Evolutionary conservation across 1,139 yeast species (phyloP), one percentile per base, ranked within the genome.

Genomic region (Sugiyamaella sp.): DNA sequence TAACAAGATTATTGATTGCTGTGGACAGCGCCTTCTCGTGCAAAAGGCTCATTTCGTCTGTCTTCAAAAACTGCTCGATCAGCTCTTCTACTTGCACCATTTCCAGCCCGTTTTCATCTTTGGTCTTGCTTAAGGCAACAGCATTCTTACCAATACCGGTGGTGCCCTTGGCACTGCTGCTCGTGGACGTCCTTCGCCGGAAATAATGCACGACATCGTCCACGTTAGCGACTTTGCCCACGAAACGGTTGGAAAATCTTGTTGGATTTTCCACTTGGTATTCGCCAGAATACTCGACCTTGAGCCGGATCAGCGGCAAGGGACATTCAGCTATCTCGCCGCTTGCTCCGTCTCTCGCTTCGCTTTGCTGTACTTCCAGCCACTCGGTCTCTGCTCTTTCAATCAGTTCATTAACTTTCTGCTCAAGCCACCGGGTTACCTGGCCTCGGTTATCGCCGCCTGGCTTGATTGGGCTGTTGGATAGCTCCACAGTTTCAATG

Each of bases 231-330:
- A 93, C 95, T 58, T 77, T 78, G 0, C 97, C 97, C 4, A 89
- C 96, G 75, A 91, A 95, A 62, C 89, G 74, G 64, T 91, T 89
- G 3, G 97, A 89, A 62, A 93, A 89, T 57, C 97, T 72, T 53
- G 95, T 77, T 0, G 96, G 89, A 64, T 93, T 91, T 63, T 91
- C 99, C 37, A 93, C 89, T 61, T 90, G 96, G 64, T 80, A 91
- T 3, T 91, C 96, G 0, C 96, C 97, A 33, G 90, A 78, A 63
- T 90, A 91, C 60, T 93, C 97, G 0, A 93, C 97, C 41, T 90
- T 75, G 21, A 95, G 69, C 46, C 99, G 74, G 4, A 93, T 76
- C 52, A 93, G 72, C 0, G 99, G 99, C 29, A 90, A 71, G 0
- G 95, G 95, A 24, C 73, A 58, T 1, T 61, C 41, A 16, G 59